Percentiles rank a stretch among this genome's conserved stretches.
These are phyloP conservation scores for Solanum rostratum DNA, from an alignment of 257 asterid species.

Conservation along the genomic window DNA sequence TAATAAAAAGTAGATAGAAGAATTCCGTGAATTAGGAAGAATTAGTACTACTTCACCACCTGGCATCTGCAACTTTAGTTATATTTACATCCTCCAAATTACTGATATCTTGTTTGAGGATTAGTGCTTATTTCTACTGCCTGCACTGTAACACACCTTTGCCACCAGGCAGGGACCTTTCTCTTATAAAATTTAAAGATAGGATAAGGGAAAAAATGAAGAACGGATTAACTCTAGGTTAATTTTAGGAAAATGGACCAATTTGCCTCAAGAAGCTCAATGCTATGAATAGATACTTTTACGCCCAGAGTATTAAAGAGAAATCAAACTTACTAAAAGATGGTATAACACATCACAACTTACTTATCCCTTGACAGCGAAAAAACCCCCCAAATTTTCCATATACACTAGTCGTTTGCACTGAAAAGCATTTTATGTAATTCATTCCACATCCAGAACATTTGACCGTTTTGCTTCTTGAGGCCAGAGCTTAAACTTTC, in stretches of 20 bases:
- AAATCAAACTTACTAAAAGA: neutral
- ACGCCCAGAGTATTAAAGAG: neutral
- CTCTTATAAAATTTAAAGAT: neutral
- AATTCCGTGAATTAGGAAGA: neutral
- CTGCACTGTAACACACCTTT: neutral
- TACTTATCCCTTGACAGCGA: neutral
- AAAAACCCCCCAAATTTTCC: neutral
- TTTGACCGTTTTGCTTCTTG: neutral
- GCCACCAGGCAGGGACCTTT: neutral
- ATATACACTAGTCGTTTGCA: neutral
- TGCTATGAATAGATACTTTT: neutral
- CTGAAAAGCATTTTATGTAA: neutral
- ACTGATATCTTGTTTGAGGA: neutral
- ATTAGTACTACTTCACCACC: neutral
- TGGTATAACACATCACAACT: neutral
- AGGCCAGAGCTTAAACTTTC: neutral
- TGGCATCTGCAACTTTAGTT: neutral
- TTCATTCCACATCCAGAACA: neutral
- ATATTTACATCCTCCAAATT: neutral
- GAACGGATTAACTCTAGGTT: neutral
- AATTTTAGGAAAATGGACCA: neutral
- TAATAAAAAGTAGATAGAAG: neutral
- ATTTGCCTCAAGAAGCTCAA: neutral
- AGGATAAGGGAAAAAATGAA: neutral
- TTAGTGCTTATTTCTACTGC: neutral